Evolutionary conservation across 192 early-diverging fungal species (phyloP), one percentile per base, ranked within the genome.

Genomic region (Umbelopsis vinacea): DNA sequence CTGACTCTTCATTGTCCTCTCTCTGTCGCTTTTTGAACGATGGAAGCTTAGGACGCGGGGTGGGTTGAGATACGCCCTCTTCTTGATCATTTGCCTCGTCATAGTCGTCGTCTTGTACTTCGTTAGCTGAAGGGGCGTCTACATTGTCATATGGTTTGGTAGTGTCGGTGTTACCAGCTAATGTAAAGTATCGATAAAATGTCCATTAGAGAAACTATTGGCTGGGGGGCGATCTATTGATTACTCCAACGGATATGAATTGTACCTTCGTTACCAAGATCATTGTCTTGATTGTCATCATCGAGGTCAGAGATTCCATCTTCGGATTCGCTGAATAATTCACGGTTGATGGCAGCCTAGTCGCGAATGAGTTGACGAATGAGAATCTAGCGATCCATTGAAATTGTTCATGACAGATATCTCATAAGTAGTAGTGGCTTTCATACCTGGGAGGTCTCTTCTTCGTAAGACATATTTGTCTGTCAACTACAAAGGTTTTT

Each of bases 301-400:
- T 79, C 77, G 70, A 79, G 77, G 66, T 79, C 77, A 73, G 73
- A 74, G 50, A 79, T 70, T 52, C 74, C 77, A 46, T 50, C 70
- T 38, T 73, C 76, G 19, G 54, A 70, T 14, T 71, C 67, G 47
- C 66, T 69, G 46, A 63, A 35, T n/a, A 63, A 63, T 63, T 63
- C 57, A 63, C 57, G 57, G 33, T 63, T 63, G 35, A 63, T 11
- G 33, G 57, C 26, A 63, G 57, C 57, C 57, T 63, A 6, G 0
- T 63, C 6, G 21, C 53, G 2, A 54, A 26, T 26, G 23, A 6
- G 12, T 29, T 11, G 21, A 11, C 6, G 5, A 6, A 4, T 43
- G 40, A 43, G 40, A 43, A 43, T 43, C 40, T 43, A 6, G 40
- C 2, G 0, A 43, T 43, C 40, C 40, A 43, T 7, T 7, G 12